Conservation (phyloP, 1,139 yeast genomes). For the Saccharomyces hybrid region DNA sequence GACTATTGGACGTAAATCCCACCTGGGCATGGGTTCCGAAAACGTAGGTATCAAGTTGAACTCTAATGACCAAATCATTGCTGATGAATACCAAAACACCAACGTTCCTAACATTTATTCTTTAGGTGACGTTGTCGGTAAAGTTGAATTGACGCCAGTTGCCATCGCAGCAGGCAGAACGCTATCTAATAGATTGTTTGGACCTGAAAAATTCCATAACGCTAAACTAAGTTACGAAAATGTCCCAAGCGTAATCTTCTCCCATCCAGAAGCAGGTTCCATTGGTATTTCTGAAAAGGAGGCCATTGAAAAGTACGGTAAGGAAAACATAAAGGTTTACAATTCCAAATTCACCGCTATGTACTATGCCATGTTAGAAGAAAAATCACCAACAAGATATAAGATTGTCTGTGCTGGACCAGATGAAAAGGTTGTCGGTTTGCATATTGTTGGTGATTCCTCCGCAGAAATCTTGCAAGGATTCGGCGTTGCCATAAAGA, state of each 20-base stretch:
- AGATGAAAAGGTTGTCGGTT: conserved; percentile 89
- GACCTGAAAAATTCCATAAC: conserved; percentile 57
- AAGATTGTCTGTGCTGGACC: conserved; percentile 74
- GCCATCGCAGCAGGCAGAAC: conserved; percentile 98
- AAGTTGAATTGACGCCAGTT: conserved; percentile 90
- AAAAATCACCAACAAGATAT: conserved; percentile 83
- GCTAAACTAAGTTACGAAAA: conserved; percentile 75
- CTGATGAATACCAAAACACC: conserved; percentile 84
- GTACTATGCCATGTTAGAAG: conserved; percentile 85
- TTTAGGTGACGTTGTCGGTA: conserved; percentile 82
- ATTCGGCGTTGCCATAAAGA: conserved; percentile 92
- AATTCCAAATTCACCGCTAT: conserved; percentile 77
- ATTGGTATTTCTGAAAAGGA: conserved; percentile 76
- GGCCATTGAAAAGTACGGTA: conserved; percentile 73
- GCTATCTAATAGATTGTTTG: conserved; percentile 83
- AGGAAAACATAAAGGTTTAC: conserved; percentile 73
- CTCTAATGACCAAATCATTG: conserved; percentile 51
- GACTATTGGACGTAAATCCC: conserved; percentile 88
- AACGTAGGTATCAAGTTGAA: conserved; percentile 62
- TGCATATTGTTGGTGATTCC: conserved; percentile 85
- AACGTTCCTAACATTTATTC: conserved; percentile 66
- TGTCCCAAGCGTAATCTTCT: conserved; percentile 85
- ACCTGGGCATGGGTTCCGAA: conserved; percentile 67
- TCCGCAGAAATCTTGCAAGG: conserved; percentile 95
- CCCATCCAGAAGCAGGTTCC: conserved; percentile 96